Conservation (phyloP, 2,329 filamentous ascomycete species). For the Chrysosporium queenslandicum region DNA sequence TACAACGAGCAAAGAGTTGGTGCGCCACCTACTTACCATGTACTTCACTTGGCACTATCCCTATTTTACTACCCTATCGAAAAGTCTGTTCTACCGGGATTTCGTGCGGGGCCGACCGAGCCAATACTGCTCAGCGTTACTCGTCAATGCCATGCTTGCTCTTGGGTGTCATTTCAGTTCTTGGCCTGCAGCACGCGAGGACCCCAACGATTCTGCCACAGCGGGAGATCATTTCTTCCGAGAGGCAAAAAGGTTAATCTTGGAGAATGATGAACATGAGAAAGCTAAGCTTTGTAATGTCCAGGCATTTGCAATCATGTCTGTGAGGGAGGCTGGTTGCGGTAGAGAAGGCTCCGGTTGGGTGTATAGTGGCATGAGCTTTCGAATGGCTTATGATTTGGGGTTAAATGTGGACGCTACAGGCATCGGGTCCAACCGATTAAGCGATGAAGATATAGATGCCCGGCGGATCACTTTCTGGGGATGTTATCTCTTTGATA, state of each 20-base stretch:
- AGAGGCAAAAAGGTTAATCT: slow-evolving; percentile 78
- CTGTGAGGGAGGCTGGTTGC: slow-evolving; percentile 88
- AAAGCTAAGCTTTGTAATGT: slow-evolving; percentile 80
- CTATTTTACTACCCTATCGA: slow-evolving; percentile 86
- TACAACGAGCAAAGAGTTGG: slow-evolving; percentile 65
- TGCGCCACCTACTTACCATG: slow-evolving; percentile 86
- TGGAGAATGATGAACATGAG: slow-evolving; percentile 89
- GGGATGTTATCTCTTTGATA: slow-evolving; percentile 97
- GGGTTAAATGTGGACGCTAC: slow-evolving; percentile 78
- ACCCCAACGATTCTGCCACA: slow-evolving; percentile 65
- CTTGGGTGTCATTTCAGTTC: slow-evolving; percentile 89
- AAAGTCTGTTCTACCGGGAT: slow-evolving; percentile 74
- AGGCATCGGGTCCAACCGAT: slow-evolving; percentile 50
- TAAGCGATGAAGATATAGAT: slow-evolving; percentile 77
- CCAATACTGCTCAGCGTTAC: slow-evolving; percentile 73
- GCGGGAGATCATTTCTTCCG: slow-evolving; percentile 94
- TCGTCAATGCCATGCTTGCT: slow-evolving; percentile 90
- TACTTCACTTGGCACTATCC: slow-evolving; percentile 98
- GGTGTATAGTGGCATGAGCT: slow-evolving; percentile 98
- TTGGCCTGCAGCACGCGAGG: slow-evolving; percentile 59
- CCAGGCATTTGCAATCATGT: slow-evolving; percentile 90
- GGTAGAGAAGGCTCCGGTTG: slow-evolving; percentile 90
- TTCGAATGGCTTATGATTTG: slow-evolving; percentile 91
- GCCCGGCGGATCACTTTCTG: slow-evolving; percentile 87
- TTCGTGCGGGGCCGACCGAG: slow-evolving; percentile 61